phyloP scores from a whole-genome alignment of 192 early-diverging fungal genomes.

The Coemansia sp. region DNA sequence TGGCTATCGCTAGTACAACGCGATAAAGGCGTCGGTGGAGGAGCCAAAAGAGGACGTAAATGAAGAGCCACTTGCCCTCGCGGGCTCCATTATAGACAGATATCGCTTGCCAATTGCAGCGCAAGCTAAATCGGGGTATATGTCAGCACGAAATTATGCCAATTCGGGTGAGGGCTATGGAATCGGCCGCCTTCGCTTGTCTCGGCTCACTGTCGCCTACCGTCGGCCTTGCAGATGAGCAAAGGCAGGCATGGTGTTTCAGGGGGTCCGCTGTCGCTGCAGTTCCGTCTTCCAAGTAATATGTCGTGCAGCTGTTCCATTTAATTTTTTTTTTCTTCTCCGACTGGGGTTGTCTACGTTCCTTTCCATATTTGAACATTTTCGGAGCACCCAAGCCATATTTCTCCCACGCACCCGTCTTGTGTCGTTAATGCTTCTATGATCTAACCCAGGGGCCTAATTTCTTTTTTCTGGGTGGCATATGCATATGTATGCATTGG shows the following conservation, averaged over 20 bases:
- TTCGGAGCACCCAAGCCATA: neutral
- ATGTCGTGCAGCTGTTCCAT: neutral
- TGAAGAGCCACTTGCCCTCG: neutral
- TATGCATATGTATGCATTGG: neutral
- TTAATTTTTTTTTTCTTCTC: neutral
- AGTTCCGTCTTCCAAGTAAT: neutral
- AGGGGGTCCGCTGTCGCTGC: neutral
- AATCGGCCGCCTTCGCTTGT: neutral
- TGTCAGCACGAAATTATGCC: slow-evolving; percentile 1
- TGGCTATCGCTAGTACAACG: slow-evolving; percentile 5
- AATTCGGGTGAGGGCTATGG: neutral
- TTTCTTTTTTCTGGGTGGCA: too few species aligned
- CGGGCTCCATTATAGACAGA: neutral
- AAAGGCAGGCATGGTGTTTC: neutral
- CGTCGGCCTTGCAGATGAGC: neutral
- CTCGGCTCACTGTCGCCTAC: neutral
- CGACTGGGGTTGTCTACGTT: neutral
- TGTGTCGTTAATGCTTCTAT: neutral
- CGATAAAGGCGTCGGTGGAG: neutral
- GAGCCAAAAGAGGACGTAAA: slow-evolving; percentile 2
- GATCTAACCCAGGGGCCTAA: neutral
- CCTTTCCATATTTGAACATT: neutral
- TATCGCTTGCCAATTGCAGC: too few species aligned
- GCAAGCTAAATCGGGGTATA: slow-evolving; percentile 5
- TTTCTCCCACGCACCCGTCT: neutral